Conservation (phyloP, 176 grass and related monocot genomes). For the Pharus latifolius region DNA sequence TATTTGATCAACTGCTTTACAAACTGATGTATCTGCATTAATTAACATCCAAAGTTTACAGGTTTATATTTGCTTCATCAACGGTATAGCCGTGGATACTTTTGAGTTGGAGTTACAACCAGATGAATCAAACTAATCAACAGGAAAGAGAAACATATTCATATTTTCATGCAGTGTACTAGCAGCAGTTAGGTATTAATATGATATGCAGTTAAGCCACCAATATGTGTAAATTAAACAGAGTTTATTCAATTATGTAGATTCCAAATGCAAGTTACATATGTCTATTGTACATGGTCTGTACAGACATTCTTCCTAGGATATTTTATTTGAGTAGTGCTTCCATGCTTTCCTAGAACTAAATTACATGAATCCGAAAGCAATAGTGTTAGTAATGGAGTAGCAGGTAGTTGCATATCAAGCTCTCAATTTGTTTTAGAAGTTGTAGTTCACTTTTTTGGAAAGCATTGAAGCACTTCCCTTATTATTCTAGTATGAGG, state of each 20-base stretch:
- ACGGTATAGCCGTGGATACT: background rate
- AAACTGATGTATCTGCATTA: background rate
- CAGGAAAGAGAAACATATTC: background rate
- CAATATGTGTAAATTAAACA: background rate
- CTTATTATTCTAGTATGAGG: too few relatives aligned
- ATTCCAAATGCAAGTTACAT: background rate
- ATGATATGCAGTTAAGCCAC: background rate
- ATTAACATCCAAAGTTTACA: background rate
- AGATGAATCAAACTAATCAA: background rate
- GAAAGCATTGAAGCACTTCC: too few relatives aligned
- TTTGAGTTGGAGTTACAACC: too few relatives aligned
- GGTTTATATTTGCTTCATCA: background rate
- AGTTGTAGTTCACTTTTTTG: too few relatives aligned
- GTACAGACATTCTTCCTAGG: constrained; percentile 7
- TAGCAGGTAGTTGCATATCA: too few relatives aligned
- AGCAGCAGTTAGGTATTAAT: background rate
- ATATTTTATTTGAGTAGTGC: too few relatives aligned
- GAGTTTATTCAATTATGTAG: background rate
- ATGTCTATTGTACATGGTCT: background rate
- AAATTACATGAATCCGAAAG: too few relatives aligned
- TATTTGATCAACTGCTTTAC: background rate
- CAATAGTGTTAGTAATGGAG: too few relatives aligned
- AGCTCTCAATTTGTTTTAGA: too few relatives aligned
- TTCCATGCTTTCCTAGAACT: too few relatives aligned
- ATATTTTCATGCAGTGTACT: background rate